A percentile compares a stretch with the other conserved stretches of the same genome.
These are phyloP conservation scores for Candida gigantensis DNA, from an alignment of 1,139 yeast genomes.

Conservation along the genomic window DNA sequence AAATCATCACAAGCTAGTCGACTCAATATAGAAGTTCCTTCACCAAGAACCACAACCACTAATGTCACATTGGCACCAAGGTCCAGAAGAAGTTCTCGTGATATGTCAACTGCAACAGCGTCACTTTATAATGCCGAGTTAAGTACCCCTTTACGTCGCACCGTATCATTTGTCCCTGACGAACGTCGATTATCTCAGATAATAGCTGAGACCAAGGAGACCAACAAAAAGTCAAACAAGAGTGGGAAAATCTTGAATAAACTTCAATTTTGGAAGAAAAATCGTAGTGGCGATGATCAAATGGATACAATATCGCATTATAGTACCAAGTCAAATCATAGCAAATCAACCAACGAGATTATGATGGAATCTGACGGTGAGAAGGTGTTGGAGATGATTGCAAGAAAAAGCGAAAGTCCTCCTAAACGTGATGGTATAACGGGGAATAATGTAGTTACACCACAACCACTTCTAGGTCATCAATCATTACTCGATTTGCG, in stretches of 20 bases:
- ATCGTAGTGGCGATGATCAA: slow-evolving; percentile 13
- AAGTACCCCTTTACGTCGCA: slow-evolving; percentile 17
- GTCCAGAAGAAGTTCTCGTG: slow-evolving; percentile 11
- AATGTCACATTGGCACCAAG: slow-evolving; percentile 4
- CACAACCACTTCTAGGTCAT: neutral
- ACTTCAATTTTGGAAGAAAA: slow-evolving; percentile 46
- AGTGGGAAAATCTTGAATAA: slow-evolving; percentile 33
- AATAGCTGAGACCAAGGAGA: slow-evolving; percentile 12
- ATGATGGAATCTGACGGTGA: slow-evolving; percentile 9
- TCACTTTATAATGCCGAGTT: neutral
- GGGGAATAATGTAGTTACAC: neutral
- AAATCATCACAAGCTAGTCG: slow-evolving; percentile 9
- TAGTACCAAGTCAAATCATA: slow-evolving; percentile 10
- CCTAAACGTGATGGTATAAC: neutral
- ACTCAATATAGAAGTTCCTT: slow-evolving; percentile 9
- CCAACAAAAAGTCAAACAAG: slow-evolving; percentile 18
- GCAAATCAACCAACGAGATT: slow-evolving; percentile 9
- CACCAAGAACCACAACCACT: slow-evolving; percentile 7
- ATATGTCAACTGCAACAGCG: slow-evolving; percentile 12
- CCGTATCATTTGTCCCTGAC: slow-evolving; percentile 39
- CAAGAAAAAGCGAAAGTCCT: slow-evolving; percentile 9
- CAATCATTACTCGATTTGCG: neutral
- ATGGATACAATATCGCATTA: slow-evolving; percentile 13
- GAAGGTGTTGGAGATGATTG: slow-evolving; percentile 5
- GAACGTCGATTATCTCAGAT: slow-evolving; percentile 21